Evolutionary conservation across 352 stramenopile genomes (phyloP), one percentile per base, ranked within the genome.

Genomic region (Pseudoperonospora humuli): DNA sequence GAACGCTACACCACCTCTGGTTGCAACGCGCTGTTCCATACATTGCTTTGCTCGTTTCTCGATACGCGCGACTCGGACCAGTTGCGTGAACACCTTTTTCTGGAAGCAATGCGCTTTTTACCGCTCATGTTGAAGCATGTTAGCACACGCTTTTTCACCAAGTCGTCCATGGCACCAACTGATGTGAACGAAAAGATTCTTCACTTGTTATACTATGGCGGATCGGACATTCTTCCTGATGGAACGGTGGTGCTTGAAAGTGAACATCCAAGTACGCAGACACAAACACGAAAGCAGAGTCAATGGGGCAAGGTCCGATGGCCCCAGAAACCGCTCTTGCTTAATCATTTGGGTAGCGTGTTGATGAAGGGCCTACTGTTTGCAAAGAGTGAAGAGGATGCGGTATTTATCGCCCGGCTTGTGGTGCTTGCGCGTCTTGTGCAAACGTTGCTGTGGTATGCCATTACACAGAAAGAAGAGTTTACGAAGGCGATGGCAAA

Each of bases 261-360:
- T 20, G 72, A 90, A 31, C 75, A 87, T 24, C 78, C 78, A 11
- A 87, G 57, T 23, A 93, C 81, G 1, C 81, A 93, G 42, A 93
- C 81, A 2, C 77, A 88, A 48, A 93, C 81, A n/a, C 75, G 75
- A 7, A 90, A 90, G 54, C 78, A 90, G 42, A 90, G 78, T 34
- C 73, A 87, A 42, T 90, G 78, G 78, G 73, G 72, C 1, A 90
- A 90, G 53, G 70, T 90, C 13, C 70, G 78, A 23, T 83, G 73
- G 55, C 78, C 78, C 3, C 73, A 69, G 8, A 90, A 90, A 47
- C 81, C 81, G 11, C 33, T 93, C 27, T 36, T 93, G 45, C 56
- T 90, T 6, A 70, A 61, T 28, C 75, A 93, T 54, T 57, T 93
- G 19, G 78, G 77, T 2, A 84, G 71, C 7, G 61, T 93, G 23